Percentiles rank a stretch among this genome's conserved stretches.
Evolutionary conservation across 2,329 filamentous ascomycete species (phyloP).

Genomic region (Xylaria sp.): DNA sequence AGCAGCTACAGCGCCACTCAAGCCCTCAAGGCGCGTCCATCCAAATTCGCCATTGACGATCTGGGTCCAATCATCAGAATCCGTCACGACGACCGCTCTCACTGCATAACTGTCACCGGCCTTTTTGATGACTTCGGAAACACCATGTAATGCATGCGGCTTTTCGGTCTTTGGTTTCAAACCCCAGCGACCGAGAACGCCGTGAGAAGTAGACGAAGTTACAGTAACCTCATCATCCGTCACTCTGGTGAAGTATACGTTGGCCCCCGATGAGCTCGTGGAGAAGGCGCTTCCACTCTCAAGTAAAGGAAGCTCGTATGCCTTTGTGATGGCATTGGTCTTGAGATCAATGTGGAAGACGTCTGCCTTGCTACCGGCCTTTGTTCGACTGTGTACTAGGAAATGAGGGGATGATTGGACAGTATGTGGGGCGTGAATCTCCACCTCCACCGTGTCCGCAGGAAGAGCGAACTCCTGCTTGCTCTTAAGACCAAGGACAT

Average conservation of each 20-base stretch:
- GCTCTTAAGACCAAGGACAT: constrained; percentile 72
- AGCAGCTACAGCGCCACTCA: constrained; percentile 83
- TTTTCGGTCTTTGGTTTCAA: constrained; percentile 59
- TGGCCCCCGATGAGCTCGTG: constrained; percentile 78
- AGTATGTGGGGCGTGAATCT: constrained; percentile 79
- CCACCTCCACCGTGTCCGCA: constrained; percentile 61
- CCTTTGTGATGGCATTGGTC: constrained; percentile 75
- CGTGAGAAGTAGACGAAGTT: constrained; percentile 80
- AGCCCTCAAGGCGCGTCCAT: constrained; percentile 85
- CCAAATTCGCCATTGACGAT: constrained; percentile 82
- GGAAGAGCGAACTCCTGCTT: constrained; percentile 66
- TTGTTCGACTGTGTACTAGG: constrained; percentile 81
- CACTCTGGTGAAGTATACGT: constrained; percentile 89
- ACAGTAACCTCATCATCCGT: constrained; percentile 79
- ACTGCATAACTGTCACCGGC: constrained; percentile 76
- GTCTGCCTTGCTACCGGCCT: constrained; percentile 79
- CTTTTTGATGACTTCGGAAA: constrained; percentile 85
- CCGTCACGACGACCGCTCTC: constrained; percentile 76
- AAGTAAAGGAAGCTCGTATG: constrained; percentile 81
- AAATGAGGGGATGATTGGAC: constrained; percentile 82
- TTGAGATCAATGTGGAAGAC: constrained; percentile 85
- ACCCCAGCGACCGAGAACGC: constrained; percentile 79
- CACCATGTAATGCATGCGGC: constrained; percentile 70
- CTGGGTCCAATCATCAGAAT: constrained; percentile 80
- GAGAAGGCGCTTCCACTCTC: constrained; percentile 80